phyloP scores from a whole-genome alignment of 768 basidiomycete genomes.

The Russula abietina region DNA sequence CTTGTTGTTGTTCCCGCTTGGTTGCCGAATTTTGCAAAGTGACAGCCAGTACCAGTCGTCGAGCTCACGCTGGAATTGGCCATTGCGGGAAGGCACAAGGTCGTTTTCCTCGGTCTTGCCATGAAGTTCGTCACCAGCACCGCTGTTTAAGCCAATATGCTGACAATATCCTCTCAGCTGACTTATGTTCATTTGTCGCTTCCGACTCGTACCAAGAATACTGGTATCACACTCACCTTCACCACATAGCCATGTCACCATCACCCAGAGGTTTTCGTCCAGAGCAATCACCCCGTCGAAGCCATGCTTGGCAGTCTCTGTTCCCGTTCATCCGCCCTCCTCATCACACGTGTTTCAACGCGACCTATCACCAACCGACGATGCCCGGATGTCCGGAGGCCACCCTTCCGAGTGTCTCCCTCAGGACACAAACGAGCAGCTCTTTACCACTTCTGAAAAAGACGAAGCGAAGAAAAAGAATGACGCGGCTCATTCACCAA shows the following conservation, averaged over 20 bases:
- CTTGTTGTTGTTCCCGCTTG: slow-evolving; percentile 7
- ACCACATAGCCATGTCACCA: slow-evolving; percentile 13
- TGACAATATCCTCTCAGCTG: slow-evolving; percentile 38
- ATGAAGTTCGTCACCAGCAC: slow-evolving; percentile 45
- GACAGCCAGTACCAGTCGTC: too few species aligned
- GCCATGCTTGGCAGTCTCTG: slow-evolving; percentile 1
- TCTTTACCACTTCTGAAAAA: background rate
- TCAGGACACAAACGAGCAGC: background rate
- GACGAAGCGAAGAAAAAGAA: slow-evolving; percentile 6
- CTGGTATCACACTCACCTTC: slow-evolving; percentile 28
- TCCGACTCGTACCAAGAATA: slow-evolving; percentile 46
- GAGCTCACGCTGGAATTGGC: slow-evolving; percentile 7
- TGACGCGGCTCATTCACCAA: background rate
- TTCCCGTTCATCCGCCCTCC: background rate
- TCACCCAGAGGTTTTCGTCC: slow-evolving; percentile 9
- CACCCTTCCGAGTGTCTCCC: background rate
- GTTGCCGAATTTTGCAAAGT: slow-evolving; percentile 2
- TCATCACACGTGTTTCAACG: background rate
- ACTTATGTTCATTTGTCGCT: slow-evolving; percentile 76
- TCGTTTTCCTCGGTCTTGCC: slow-evolving; percentile 31
- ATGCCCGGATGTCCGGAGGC: background rate
- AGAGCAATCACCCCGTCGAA: slow-evolving; percentile 8
- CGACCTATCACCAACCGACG: background rate
- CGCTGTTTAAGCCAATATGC: slow-evolving; percentile 7
- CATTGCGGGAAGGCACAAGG: slow-evolving; percentile 9